Evolutionary conservation across 306 rosid species (phyloP).

Genomic region (Benincasa hispida): DNA sequence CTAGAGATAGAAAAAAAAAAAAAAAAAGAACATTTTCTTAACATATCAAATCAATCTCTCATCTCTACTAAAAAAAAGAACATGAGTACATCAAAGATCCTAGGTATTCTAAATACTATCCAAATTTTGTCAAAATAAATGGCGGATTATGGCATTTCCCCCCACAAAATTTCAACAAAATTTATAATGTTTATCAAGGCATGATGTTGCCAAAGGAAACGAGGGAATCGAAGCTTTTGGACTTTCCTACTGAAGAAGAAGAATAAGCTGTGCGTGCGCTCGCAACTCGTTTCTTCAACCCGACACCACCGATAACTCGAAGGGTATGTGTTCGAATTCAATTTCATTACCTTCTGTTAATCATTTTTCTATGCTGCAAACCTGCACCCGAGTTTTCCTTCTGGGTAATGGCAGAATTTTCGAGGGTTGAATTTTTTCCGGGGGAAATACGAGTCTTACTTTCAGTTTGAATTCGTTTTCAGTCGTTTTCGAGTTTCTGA

Average conservation of each 20-base stretch:
- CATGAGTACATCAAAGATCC: too few relatives aligned
- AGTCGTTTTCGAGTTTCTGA: background rate
- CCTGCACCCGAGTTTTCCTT: background rate
- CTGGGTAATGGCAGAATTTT: background rate
- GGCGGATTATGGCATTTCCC: constrained; percentile 7
- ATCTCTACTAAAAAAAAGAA: too few relatives aligned
- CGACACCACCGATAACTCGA: background rate
- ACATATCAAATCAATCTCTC: too few relatives aligned
- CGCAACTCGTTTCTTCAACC: background rate
- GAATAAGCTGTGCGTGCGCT: background rate
- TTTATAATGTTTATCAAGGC: background rate
- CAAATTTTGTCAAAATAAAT: background rate
- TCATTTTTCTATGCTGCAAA: background rate
- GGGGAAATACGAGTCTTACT: background rate
- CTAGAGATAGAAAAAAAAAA: too few relatives aligned
- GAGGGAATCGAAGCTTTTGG: constrained; percentile 9
- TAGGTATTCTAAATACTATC: background rate
- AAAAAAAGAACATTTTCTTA: too few relatives aligned
- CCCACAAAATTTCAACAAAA: background rate
- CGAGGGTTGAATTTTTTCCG: background rate
- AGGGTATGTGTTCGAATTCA: background rate
- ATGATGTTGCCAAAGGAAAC: background rate
- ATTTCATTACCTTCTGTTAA: background rate
- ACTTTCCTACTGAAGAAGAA: constrained; percentile 1
- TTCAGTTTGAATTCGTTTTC: background rate